Base-by-base conservation (phyloP, 345 rosid genomes). In the Eucalyptus cloeziana region DNA sequence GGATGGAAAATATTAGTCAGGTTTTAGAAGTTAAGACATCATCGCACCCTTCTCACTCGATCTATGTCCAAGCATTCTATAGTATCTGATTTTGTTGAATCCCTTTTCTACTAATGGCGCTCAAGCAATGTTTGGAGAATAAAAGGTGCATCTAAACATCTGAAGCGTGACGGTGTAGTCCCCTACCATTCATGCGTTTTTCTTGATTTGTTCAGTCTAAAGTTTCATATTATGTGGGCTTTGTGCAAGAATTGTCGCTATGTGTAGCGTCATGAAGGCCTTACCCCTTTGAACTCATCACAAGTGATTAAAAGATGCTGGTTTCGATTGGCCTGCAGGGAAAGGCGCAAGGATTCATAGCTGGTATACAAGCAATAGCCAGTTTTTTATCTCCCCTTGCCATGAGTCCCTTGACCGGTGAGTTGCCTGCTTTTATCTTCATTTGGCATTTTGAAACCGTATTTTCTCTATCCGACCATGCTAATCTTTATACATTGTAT, bases 361-460 rank as follows among this genome's bases (percentile, higher is more conserved):
- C 93, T 22, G 96, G 96, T 50, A 94, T 93, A 47, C 58, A 92
- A 89, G 60, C 96, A 22, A 76, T 94, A 83, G 93, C 93, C 51
- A 93, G 94, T 71, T 91, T 93, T 30, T 54, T 93, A 86, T 94
- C 95, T 8, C 95, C 96, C 4, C 86, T 94, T 56, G 94, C 91
- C 87, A 93, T 93, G 92, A 94, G 93, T 91, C 96, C 96, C 88
- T 87, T 94, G 91, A 93, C 95, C n/a, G 62, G 95, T 93, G 87
- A 92, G 93, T 88, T 86, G 22, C 17, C 8, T 64, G 24, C 30
- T 51, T 19, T 52, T 10, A 12, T 62, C 44, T 12, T 16, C 43
- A 19, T 85, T 33, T 49, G 85, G 40, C 51, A 27, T 31, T 27
- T 40, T 17, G 44, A 86, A 40, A 64, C 58, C 52, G 12, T 43